Base-by-base conservation (phyloP, 2,329 filamentous ascomycete species). In the Colletotrichum lupini region DNA sequence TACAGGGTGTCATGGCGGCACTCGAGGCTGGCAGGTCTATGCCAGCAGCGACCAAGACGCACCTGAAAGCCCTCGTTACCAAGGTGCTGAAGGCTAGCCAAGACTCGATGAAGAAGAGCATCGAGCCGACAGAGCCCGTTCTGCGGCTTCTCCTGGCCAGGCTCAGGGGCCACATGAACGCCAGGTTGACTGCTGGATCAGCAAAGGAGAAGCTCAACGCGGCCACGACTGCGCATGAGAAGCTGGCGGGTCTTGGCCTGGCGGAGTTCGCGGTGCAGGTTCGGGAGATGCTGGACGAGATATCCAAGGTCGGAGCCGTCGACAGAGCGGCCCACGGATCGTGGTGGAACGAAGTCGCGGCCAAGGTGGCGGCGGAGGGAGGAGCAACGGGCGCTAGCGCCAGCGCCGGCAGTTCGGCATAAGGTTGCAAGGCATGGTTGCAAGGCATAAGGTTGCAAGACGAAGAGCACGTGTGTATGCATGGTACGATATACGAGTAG, bases 231-330 rank as follows among this genome's bases (percentile, higher is more conserved):
- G 92, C 92, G 0, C 90, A 89, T 12, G 93, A 95, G 80, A 91
- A 89, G 71, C 86, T 95, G 8, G 92, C 92, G 0, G 87, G 88
- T 2, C 87, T 93, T 22, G 93, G 93, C 0, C 82, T 95, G 69
- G 91, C 91, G 0, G 93, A 95, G 81, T 95, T 95, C 79, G 91
- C 93, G 19, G 88, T 90, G 32, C 89, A 88, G 73, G 90, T 95
- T 16, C 87, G 92, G 37, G 90, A 90, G 61, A 92, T 95, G 76
- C 91, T 93, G 8, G 92, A 94, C 42, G 86, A 92, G 78, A 83
- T 95, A 73, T 87, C 89, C 55, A 88, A 88, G 78, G 87, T 95
- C 4, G 91, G 91, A 16, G 84, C 84, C 5, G 91, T 95, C 5
- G 93, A 95, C 79, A 87, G 91, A 75, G 91, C 90, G 74, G 88